Conservation (phyloP, 257 asterid species). For the Avicennia marina region DNA sequence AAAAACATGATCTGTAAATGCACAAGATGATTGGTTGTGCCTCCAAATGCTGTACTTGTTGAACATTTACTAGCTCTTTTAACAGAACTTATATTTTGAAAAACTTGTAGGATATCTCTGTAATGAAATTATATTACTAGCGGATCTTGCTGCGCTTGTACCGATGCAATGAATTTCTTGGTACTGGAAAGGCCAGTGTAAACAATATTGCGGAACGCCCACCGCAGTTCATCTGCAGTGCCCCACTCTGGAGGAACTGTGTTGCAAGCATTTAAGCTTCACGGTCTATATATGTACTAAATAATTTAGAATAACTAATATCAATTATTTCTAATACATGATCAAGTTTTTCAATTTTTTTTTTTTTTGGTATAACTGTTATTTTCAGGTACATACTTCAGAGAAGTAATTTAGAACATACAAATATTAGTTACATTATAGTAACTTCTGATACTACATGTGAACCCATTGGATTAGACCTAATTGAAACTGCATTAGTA, state of each 20-base stretch:
- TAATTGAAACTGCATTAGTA: constrained; percentile 8
- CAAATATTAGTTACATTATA: constrained; percentile 1
- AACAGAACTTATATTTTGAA: too few relatives aligned
- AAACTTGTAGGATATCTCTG: too few relatives aligned
- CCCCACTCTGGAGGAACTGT: neutral
- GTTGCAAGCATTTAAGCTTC: neutral
- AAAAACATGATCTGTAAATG: neutral
- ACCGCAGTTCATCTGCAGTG: neutral
- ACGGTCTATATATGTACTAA: too few relatives aligned
- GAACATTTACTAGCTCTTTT: neutral
- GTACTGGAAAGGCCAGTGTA: neutral
- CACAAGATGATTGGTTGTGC: neutral
- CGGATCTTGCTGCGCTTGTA: neutral
- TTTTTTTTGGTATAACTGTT: too few relatives aligned
- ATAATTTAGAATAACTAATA: too few relatives aligned
- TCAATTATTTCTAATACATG: too few relatives aligned
- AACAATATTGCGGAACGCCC: neutral
- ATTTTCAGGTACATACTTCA: too few relatives aligned
- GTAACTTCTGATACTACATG: constrained; percentile 2
- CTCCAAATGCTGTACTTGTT: neutral
- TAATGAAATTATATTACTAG: neutral
- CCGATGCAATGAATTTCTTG: neutral
- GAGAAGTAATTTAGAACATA: too few relatives aligned
- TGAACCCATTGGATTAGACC: neutral
- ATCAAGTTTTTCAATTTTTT: too few relatives aligned